Conservation (phyloP, 1,139 yeast genomes). For the Hyphopichia khmerensis region DNA sequence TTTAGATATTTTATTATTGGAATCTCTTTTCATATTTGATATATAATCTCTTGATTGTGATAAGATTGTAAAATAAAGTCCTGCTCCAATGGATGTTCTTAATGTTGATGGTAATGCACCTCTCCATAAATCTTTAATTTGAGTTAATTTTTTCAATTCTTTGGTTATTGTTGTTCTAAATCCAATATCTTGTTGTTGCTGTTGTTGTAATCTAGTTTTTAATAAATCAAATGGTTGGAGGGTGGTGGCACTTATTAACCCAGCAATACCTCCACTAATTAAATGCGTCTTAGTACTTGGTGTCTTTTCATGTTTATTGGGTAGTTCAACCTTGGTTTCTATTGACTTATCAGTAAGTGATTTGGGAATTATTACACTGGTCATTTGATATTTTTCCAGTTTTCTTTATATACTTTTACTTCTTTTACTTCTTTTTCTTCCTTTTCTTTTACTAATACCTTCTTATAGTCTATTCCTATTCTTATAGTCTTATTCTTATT, state of each 20-base stretch:
- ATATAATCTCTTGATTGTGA: conserved; percentile 59
- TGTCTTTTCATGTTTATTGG: background rate
- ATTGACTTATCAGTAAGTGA: background rate
- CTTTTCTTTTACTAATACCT: too few species aligned
- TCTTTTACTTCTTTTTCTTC: too few species aligned
- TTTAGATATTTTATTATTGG: conserved; percentile 14
- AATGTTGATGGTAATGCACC: conserved; percentile 91
- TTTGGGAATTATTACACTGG: background rate
- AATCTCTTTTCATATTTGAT: conserved; percentile 25
- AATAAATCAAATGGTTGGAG: conserved; percentile 89
- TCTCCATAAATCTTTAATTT: conserved; percentile 71
- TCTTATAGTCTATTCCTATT: too few species aligned
- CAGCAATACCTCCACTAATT: conserved; percentile 83
- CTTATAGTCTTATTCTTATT: too few species aligned
- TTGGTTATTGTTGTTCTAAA: conserved; percentile 37
- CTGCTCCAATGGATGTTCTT: conserved; percentile 89
- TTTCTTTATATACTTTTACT: too few species aligned
- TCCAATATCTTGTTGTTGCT: conserved; percentile 34
- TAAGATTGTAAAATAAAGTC: conserved; percentile 73
- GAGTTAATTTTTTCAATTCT: conserved; percentile 48
- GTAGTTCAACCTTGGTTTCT: background rate
- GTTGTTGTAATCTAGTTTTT: conserved; percentile 88
- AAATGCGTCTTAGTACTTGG: conserved; percentile 43
- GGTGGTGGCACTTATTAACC: conserved; percentile 75
- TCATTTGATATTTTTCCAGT: background rate